A percentile compares a stretch with the other conserved stretches of the same genome.
Evolutionary conservation across 2,329 filamentous ascomycete genomes (phyloP).

Genomic region (Ceratocystis variospora): DNA sequence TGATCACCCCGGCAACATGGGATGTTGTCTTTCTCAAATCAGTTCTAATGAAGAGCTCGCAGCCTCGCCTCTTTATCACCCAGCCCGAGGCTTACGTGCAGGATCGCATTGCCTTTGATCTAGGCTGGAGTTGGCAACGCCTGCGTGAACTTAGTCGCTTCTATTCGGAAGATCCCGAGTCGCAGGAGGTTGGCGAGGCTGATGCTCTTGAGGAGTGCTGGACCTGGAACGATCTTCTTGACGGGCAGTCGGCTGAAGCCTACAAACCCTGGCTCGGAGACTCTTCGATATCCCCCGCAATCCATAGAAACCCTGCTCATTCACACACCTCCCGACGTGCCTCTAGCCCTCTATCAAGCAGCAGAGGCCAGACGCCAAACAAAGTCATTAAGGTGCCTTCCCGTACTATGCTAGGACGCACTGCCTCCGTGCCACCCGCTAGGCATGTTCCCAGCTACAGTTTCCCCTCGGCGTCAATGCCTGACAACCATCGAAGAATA

Average conservation of each 20-base stretch:
- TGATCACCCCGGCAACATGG: slow-evolving; percentile 61
- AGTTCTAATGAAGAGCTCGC: slow-evolving; percentile 57
- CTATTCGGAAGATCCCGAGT: slow-evolving; percentile 32
- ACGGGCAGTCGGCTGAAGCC: slow-evolving; percentile 32
- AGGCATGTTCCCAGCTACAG: slow-evolving; percentile 33
- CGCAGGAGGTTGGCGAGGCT: slow-evolving; percentile 41
- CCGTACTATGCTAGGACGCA: slow-evolving; percentile 36
- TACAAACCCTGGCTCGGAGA: neutral
- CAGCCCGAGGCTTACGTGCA: slow-evolving; percentile 64
- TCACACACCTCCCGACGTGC: slow-evolving; percentile 27
- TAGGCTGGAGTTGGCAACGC: slow-evolving; percentile 57
- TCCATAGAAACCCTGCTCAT: neutral
- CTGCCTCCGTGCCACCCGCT: slow-evolving; percentile 37
- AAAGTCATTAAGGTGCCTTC: slow-evolving; percentile 31
- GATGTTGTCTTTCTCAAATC: slow-evolving; percentile 55
- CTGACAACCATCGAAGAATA: slow-evolving; percentile 12
- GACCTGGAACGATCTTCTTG: slow-evolving; percentile 51
- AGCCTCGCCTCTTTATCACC: slow-evolving; percentile 60
- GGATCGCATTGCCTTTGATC: slow-evolving; percentile 38
- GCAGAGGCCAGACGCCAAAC: slow-evolving; percentile 31
- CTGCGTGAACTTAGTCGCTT: slow-evolving; percentile 49
- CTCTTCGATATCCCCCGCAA: neutral
- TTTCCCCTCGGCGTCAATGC: slow-evolving; percentile 25
- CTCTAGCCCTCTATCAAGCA: slow-evolving; percentile 26
- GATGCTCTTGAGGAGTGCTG: slow-evolving; percentile 53